Evolutionary conservation across 202 grass and related monocot genomes (phyloP).

Genomic region (Setaria italica): DNA sequence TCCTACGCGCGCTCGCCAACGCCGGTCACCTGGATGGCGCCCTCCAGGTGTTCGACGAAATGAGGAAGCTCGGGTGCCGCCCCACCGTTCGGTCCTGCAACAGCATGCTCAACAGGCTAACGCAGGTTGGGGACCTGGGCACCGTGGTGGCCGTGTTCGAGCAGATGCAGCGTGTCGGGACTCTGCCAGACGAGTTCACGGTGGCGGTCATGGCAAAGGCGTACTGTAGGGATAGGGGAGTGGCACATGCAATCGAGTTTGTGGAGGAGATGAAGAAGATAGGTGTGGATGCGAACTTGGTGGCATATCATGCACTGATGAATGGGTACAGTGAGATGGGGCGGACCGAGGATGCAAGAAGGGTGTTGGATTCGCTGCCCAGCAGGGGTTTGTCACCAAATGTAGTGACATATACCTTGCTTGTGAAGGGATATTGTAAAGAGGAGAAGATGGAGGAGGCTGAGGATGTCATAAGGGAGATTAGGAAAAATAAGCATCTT

Average conservation of each 20-base stretch:
- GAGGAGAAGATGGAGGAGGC: conserved; percentile 68
- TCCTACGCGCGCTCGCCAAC: conserved; percentile 68
- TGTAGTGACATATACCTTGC: conserved; percentile 79
- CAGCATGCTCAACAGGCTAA: conserved; percentile 68
- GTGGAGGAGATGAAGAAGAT: conserved; percentile 67
- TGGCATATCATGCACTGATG: conserved; percentile 79
- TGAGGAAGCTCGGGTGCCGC: conserved; percentile 67
- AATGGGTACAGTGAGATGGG: conserved; percentile 71
- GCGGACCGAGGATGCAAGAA: conserved; percentile 53
- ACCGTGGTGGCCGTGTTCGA: conserved; percentile 54
- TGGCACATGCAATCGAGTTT: conserved; percentile 52
- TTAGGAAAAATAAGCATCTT: conserved; percentile 60
- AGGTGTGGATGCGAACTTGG: conserved; percentile 78
- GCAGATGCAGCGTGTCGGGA: conserved; percentile 59
- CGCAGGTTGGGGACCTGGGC: conserved; percentile 56
- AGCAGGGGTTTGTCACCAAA: conserved; percentile 62
- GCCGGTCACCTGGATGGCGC: conserved; percentile 46
- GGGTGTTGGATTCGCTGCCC: conserved; percentile 52
- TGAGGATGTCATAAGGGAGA: conserved; percentile 60
- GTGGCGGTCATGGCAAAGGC: conserved; percentile 80
- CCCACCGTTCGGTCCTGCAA: conserved; percentile 83
- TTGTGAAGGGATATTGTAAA: conserved; percentile 91
- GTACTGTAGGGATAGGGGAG: conserved; percentile 65
- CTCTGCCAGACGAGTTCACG: conserved; percentile 69
- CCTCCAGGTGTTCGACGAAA: conserved; percentile 88